A percentile compares a stretch with the other conserved stretches of the same genome.
These are phyloP conservation scores for Dispira parvispora DNA, from an alignment of 192 early-diverging fungal genomes.

Conservation along the genomic window DNA sequence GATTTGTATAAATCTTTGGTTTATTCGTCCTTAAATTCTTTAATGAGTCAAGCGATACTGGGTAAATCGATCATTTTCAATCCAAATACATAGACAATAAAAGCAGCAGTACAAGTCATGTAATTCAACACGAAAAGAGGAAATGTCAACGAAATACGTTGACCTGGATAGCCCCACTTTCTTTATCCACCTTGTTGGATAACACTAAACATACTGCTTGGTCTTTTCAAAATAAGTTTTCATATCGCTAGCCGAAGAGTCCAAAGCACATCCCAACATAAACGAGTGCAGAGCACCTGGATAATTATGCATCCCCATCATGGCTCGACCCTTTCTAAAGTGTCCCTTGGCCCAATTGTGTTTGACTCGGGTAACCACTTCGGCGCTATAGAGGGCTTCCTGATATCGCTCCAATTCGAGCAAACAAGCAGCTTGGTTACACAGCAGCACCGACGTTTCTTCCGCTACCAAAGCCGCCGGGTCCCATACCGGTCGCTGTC, in stretches of 20 bases:
- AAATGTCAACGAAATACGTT: too few relatives aligned
- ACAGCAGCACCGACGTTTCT: slow-evolving; percentile 42
- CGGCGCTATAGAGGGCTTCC: slow-evolving; percentile 53
- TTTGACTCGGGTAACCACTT: slow-evolving; percentile 46
- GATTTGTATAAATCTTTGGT: too few relatives aligned
- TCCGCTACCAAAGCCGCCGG: slow-evolving; percentile 42
- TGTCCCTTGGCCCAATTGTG: slow-evolving; percentile 56
- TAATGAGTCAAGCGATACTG: too few relatives aligned
- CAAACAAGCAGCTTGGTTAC: slow-evolving; percentile 49
- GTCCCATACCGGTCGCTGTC: slow-evolving; percentile 59
- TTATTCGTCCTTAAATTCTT: too few relatives aligned
- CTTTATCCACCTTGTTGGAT: too few relatives aligned
- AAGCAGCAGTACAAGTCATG: too few relatives aligned
- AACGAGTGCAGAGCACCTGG: slow-evolving; percentile 70
- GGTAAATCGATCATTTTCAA: too few relatives aligned
- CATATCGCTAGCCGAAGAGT: slow-evolving; percentile 58
- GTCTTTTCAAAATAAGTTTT: slow-evolving; percentile 55
- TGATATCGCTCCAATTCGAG: slow-evolving; percentile 42
- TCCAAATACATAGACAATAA: too few relatives aligned
- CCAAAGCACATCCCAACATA: slow-evolving; percentile 56
- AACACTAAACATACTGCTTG: slow-evolving; percentile 18
- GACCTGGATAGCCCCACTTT: too few relatives aligned
- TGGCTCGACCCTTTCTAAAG: slow-evolving; percentile 67
- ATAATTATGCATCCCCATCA: slow-evolving; percentile 62
- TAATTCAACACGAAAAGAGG: too few relatives aligned